Evolutionary conservation across 1,284 basidiomycete genomes (phyloP).

Genomic region (Sporisorium graminicola): DNA sequence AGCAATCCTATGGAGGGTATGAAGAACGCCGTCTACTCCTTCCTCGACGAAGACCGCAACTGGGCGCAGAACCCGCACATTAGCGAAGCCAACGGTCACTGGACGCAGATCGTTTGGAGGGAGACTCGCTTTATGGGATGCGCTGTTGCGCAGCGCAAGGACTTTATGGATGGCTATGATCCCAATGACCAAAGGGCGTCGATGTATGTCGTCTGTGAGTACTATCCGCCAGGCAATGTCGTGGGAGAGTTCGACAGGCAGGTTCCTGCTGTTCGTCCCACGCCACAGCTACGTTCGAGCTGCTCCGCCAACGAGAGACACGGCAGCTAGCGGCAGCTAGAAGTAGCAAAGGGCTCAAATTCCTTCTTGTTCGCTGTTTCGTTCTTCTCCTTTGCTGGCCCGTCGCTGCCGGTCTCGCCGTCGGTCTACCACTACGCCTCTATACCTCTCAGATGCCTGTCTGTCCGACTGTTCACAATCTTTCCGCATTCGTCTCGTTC

Average conservation of each 20-base stretch:
- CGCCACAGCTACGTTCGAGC: constrained; percentile 25
- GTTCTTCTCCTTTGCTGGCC: neutral
- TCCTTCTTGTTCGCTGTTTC: neutral
- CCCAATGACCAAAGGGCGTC: constrained; percentile 7
- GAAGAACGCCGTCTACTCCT: constrained; percentile 41
- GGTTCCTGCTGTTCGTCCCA: constrained; percentile 22
- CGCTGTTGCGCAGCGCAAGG: constrained; percentile 33
- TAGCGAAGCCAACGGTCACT: constrained; percentile 31
- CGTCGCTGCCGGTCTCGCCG: neutral
- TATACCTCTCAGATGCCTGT: neutral
- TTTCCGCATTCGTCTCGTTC: neutral
- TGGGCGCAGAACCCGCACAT: constrained; percentile 22
- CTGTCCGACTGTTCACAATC: neutral
- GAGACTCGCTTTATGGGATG: constrained; percentile 36
- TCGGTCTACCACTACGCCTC: neutral
- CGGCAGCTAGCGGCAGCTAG: constrained; percentile 14
- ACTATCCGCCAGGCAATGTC: constrained; percentile 48
- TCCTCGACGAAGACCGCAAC: constrained; percentile 52
- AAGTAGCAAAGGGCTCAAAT: too few relatives aligned
- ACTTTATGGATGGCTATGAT: constrained; percentile 24
- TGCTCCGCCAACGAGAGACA: constrained; percentile 48
- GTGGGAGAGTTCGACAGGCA: constrained; percentile 20
- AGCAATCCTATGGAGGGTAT: constrained; percentile 33
- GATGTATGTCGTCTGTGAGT: constrained; percentile 48
- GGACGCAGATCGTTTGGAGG: constrained; percentile 44